A percentile compares a stretch with the other conserved stretches of the same genome.
Evolutionary conservation across 1,284 basidiomycete genomes (phyloP).

Genomic region (Tilletiaria anomala): DNA sequence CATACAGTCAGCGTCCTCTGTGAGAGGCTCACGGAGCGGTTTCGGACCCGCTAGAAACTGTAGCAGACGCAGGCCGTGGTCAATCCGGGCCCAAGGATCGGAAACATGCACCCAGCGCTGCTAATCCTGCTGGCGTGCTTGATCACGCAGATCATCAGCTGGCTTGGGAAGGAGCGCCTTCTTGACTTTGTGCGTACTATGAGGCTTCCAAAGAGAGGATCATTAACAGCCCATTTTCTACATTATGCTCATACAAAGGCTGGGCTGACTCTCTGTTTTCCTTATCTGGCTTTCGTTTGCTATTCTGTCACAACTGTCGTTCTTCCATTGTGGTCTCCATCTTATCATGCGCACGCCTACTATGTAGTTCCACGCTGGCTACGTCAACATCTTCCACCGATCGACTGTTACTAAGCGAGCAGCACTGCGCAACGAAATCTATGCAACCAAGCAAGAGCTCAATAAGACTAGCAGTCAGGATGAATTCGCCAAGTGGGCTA

Average conservation of each 20-base stretch:
- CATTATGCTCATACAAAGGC: neutral
- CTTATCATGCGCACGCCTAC: too few relatives aligned
- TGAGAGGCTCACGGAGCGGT: too few relatives aligned
- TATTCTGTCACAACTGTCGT: neutral
- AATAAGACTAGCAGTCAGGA: conserved; percentile 84
- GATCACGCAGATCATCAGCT: conserved; percentile 9
- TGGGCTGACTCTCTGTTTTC: neutral
- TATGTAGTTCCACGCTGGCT: conserved; percentile 8
- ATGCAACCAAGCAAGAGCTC: conserved; percentile 65
- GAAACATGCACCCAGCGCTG: conserved; percentile 30
- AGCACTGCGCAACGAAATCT: conserved; percentile 17
- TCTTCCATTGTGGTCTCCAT: too few relatives aligned
- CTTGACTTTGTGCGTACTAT: conserved; percentile 10
- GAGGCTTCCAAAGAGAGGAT: too few relatives aligned
- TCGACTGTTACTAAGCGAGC: conserved; percentile 10
- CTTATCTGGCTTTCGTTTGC: too few relatives aligned
- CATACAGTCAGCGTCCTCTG: too few relatives aligned
- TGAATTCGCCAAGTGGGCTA: conserved; percentile 97
- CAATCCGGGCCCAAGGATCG: too few relatives aligned
- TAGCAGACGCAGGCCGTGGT: too few relatives aligned
- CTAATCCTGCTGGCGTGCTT: conserved; percentile 19
- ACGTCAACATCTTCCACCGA: conserved; percentile 14
- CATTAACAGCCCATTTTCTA: neutral
- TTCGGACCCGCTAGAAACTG: too few relatives aligned
- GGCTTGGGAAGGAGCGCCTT: conserved; percentile 15